Base-by-base conservation (phyloP, 2,329 filamentous ascomycete genomes). In the Rutstroemia sp. region DNA sequence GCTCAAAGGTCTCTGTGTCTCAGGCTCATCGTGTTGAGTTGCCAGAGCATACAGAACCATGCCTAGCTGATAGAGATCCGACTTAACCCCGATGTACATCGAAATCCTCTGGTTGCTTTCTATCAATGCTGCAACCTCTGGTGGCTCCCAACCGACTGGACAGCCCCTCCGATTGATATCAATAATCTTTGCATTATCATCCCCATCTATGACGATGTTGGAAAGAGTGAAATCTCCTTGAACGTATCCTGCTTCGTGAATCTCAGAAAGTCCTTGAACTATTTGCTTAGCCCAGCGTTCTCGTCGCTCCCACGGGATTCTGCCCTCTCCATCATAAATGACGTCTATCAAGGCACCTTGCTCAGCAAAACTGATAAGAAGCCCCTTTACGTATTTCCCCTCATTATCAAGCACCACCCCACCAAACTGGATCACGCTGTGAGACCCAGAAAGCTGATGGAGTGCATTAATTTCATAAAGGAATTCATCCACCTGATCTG, bases 21-120 rank as follows among this genome's bases (percentile, higher is more conserved):
- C 94, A 1, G 94, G 94, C 66, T 97, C 92, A 66, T 97, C 92
- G 56, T 92, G 83, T 63, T 92, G 82, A 67, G 87, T 87, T 1
- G 90, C 92, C 47, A 99, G 75, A 21, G 89, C 90, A 90, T 92
- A 99, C 2, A 99, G 75, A 2, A 96, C 67, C 94, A 99, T 99
- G 5, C 94, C 94, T 5, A 97, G 79, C 72, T 99, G 94, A 67
- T 88, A 99, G 1, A 99, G 77, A 72, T 99, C 94, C 0, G 92
- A 96, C 73, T 99, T 99, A 69, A 96, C 91, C 12, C 94, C 92
- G 68, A 99, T 97, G 68, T 95, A 96, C 86, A 97, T 96, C 47
- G 89, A 88, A 53, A 99, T 92, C 30, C 90, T 82, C 71, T 96
- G 92, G 57, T 88, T 89, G 70, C 86, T 92, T 62, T 92, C 86